These are phyloP conservation scores for Tripidium arundinaceum DNA, from an alignment of 202 grass and related monocot genomes.

Conservation along the genomic window DNA sequence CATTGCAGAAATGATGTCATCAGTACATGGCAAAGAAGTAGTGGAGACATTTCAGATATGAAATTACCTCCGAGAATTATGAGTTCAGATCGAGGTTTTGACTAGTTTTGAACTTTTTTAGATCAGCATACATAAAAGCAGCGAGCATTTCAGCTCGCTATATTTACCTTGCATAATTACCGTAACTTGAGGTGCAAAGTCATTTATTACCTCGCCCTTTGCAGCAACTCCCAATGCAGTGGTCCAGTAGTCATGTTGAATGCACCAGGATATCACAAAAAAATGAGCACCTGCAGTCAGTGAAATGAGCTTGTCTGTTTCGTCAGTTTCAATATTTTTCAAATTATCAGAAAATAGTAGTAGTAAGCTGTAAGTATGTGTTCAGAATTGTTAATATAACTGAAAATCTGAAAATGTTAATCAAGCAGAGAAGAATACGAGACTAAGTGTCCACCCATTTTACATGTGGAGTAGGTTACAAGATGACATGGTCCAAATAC, in stretches of 20 bases:
- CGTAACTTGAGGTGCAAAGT: slow-evolving; percentile 16
- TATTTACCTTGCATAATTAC: neutral
- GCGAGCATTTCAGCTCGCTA: neutral
- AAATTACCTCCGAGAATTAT: neutral
- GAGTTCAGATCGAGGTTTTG: neutral
- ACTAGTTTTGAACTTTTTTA: neutral
- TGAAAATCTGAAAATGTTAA: neutral
- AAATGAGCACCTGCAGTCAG: slow-evolving; percentile 73
- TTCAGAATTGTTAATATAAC: neutral
- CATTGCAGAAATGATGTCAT: slow-evolving; percentile 31
- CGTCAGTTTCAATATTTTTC: neutral
- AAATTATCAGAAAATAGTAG: neutral
- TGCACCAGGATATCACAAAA: slow-evolving; percentile 95
- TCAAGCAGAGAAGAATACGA: neutral
- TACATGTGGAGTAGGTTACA: neutral
- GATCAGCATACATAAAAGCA: neutral
- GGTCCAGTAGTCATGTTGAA: slow-evolving; percentile 99
- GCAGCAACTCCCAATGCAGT: slow-evolving; percentile 94
- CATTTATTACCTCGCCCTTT: slow-evolving; percentile 75
- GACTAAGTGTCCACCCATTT: neutral
- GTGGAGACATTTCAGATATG: neutral
- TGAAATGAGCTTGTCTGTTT: slow-evolving; percentile 11
- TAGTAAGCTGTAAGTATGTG: neutral
- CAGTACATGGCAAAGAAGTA: slow-evolving; percentile 22
- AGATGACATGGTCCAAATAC: slow-evolving; percentile 2